phyloP scores from a whole-genome alignment of 2,329 filamentous ascomycete genomes.

The Aspergillus piperis region DNA sequence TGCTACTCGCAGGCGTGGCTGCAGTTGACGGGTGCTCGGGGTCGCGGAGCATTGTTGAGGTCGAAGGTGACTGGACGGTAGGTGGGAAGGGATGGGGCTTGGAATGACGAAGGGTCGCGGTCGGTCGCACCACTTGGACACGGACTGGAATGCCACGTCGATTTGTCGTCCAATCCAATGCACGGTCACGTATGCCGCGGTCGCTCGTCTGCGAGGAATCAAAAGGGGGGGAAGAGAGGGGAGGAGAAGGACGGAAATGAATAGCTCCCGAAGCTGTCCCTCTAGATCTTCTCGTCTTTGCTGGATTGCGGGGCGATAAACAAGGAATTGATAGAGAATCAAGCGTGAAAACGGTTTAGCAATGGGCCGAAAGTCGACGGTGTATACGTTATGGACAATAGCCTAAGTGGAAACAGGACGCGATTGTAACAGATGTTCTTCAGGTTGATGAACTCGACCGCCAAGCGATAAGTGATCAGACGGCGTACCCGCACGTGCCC shows the following conservation, averaged over 20 bases:
- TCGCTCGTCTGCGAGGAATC: conserved; percentile 4
- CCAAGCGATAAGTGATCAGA: conserved; percentile 22
- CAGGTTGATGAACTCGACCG: conserved; percentile 17
- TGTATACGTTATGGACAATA: neutral
- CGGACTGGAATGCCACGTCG: conserved; percentile 37
- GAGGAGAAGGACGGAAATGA: conserved; percentile 6
- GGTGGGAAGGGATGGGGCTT: conserved; percentile 19
- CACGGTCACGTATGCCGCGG: conserved; percentile 22
- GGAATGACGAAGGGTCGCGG: conserved; percentile 24
- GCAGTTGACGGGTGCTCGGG: conserved; percentile 21
- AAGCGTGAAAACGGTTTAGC: neutral
- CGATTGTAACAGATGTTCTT: conserved; percentile 12
- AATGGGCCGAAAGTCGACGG: neutral
- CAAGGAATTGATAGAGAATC: neutral
- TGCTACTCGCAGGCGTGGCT: conserved; percentile 18
- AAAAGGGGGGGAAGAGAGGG: conserved; percentile 5
- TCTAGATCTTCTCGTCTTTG: conserved; percentile 1
- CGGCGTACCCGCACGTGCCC: conserved; percentile 22
- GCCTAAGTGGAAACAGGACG: neutral
- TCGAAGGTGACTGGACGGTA: conserved; percentile 18
- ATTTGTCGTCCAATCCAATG: conserved; percentile 22
- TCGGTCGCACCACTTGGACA: conserved; percentile 24
- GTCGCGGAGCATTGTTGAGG: conserved; percentile 22
- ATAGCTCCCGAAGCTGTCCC: conserved; percentile 7
- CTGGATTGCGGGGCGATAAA: neutral